phyloP scores from a whole-genome alignment of 805 yeast genomes.

The Ogataea haglerorum region DNA sequence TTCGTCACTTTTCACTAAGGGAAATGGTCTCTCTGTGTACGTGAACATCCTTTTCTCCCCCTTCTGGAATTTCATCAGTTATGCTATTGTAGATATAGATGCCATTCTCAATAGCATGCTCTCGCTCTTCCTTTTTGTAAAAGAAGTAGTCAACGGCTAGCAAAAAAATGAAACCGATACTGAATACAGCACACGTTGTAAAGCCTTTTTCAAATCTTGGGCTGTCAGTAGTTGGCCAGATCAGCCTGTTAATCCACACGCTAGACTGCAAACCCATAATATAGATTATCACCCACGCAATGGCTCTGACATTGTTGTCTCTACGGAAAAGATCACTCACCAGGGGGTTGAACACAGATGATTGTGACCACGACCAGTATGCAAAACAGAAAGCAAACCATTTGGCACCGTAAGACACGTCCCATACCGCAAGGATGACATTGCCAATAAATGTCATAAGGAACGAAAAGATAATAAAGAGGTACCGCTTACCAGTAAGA shows the following conservation, averaged over 20 bases:
- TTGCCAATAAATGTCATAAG: constrained; percentile 54
- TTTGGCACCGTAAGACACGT: constrained; percentile 53
- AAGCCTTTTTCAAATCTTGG: constrained; percentile 57
- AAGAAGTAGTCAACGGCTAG: constrained; percentile 28
- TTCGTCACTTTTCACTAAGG: not conserved
- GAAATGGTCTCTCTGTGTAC: not conserved
- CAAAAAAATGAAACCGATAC: constrained; percentile 28
- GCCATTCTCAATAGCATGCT: constrained; percentile 44
- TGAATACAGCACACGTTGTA: constrained; percentile 42
- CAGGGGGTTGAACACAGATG: constrained; percentile 57
- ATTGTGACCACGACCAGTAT: constrained; percentile 61
- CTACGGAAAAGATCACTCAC: constrained; percentile 55
- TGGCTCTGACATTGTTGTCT: constrained; percentile 53
- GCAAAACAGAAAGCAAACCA: constrained; percentile 63
- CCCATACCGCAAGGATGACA: constrained; percentile 55
- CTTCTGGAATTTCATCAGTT: constrained; percentile 22
- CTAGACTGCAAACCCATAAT: constrained; percentile 41
- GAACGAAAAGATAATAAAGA: constrained; percentile 50
- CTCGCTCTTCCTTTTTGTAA: constrained; percentile 51
- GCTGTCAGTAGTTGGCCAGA: constrained; percentile 51
- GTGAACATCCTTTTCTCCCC: constrained; percentile 22
- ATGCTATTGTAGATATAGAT: constrained; percentile 43
- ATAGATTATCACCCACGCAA: constrained; percentile 55
- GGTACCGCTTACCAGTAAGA: constrained; percentile 50
- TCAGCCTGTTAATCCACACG: constrained; percentile 34